These are phyloP conservation scores for Chenopodium suecicum DNA, from an alignment of 148 eudicot species.

Conservation along the genomic window DNA sequence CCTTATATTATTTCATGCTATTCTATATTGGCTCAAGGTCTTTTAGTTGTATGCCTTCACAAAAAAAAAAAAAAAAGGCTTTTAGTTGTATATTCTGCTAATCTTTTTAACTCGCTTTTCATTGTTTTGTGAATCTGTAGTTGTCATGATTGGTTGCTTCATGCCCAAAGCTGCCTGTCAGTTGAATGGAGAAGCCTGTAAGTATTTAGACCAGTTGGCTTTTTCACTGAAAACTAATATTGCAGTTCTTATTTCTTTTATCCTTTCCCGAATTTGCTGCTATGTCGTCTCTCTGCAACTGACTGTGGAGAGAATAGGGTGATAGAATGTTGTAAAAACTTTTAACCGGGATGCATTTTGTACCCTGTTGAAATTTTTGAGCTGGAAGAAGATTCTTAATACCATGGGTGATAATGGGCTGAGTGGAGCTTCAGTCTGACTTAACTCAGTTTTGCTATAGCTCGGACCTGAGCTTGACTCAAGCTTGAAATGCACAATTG, in stretches of 20 bases:
- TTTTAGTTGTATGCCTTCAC: too few species aligned
- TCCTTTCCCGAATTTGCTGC: neutral
- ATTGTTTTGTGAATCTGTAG: constrained; percentile 18
- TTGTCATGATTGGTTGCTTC: constrained; percentile 20
- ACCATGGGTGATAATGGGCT: neutral
- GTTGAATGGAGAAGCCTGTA: constrained; percentile 38
- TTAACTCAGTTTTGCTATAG: neutral
- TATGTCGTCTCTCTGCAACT: neutral
- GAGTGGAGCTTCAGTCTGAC: neutral
- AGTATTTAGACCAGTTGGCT: constrained; percentile 21
- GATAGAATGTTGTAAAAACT: neutral
- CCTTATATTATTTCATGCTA: neutral
- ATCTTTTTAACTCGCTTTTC: neutral
- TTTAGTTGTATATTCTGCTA: neutral
- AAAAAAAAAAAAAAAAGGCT: neutral
- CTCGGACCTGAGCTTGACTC: neutral
- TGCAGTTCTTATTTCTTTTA: neutral
- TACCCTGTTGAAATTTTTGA: neutral
- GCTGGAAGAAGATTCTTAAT: neutral
- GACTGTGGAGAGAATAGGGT: neutral
- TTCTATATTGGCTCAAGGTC: neutral
- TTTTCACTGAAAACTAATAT: neutral
- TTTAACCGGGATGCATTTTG: neutral
- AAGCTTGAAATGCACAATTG: neutral
- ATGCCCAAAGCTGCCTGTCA: constrained; percentile 7